Base-by-base conservation (phyloP, 148 eudicot species). In the Talinum fruticosum region DNA sequence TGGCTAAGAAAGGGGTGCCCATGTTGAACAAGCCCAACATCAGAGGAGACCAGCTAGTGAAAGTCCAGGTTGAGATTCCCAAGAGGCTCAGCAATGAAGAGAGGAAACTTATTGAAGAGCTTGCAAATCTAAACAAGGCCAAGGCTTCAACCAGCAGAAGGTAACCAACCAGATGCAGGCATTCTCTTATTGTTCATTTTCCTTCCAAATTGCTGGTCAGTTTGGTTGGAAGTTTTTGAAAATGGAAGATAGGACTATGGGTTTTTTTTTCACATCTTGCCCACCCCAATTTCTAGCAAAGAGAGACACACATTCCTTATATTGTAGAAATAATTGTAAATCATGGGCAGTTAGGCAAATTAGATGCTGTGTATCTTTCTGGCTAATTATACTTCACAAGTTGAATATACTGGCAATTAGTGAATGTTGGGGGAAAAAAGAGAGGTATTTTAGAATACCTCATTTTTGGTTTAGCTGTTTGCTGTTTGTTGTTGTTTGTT, bases 1-100 rank as follows among this genome's bases (percentile, higher is more conserved):
- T 96, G 99, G 93, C 91, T 4, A 93, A 93, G 86, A 96, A 91
- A 74, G 99, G 99, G 33, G 97, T 96, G 32, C 99, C 99, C 0
- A 41, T 81, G 75, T 72, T 93, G 44, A 93, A 91, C 84, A 92
- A 82, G 74, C 87, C 87, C 35, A 95, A 84, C 66, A 85, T 84
- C 81, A 89, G 97, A 81, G 97, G 99, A 1, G 97, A 95, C 75
- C 99, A 95, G 82, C 70, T 92, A 83, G 97, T 93, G 75, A 88
- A 81, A 78, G 92, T 91, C 75, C 96, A 91, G 80, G 90, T 95
- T 14, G 97, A 95, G 91, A 95, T 95, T 37, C 97, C 99, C 0
- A 95, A 91, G 78, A 81, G 92, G 78, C 76, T 92, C 2, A 91
- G 90, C 29, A 80, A 88, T 32, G 92, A 95, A 36, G 99, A 95